Percentiles rank a stretch among this genome's conserved stretches.
phyloP scores from a whole-genome alignment of 2,329 filamentous ascomycete genomes.

The Phoma sp. region DNA sequence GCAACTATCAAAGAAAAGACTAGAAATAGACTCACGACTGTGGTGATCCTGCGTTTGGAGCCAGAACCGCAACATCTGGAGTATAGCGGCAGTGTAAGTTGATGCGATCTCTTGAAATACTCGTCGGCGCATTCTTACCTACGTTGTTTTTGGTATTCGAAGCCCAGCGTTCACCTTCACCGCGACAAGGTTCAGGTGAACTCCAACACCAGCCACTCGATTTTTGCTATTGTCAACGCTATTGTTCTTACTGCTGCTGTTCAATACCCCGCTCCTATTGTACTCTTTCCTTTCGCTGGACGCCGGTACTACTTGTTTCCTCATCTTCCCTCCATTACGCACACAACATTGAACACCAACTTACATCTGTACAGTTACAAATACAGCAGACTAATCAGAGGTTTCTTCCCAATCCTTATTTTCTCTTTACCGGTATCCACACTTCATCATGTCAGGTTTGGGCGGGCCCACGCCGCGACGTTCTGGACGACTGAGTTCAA shows the following conservation, averaged over 20 bases:
- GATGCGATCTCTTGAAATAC: not conserved
- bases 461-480: constrained; percentile 40
- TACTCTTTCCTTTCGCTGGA: not conserved
- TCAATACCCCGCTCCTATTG: not conserved
- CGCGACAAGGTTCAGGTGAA: not conserved
- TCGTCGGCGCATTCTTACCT: not conserved
- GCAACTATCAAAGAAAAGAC: constrained; percentile 15
- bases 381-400: not conserved
- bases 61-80: not conserved
- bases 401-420: not conserved
- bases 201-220: not conserved
- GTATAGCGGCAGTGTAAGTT: constrained; percentile 8
- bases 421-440: not conserved
- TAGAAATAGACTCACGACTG: not conserved
- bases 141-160: not conserved
- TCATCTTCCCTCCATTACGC: not conserved
- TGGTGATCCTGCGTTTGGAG: not conserved
- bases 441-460: constrained; percentile 31
- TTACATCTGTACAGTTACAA: constrained; percentile 1
- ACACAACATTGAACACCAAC: not conserved
- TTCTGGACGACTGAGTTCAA: constrained; percentile 37
- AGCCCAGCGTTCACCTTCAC: constrained; percentile 1
- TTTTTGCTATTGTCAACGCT: not conserved
- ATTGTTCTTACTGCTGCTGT: not conserved
- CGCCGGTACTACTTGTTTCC: not conserved